Evolutionary conservation across 176 grass and related monocot genomes (phyloP).

Genomic region (Zizania latifolia): DNA sequence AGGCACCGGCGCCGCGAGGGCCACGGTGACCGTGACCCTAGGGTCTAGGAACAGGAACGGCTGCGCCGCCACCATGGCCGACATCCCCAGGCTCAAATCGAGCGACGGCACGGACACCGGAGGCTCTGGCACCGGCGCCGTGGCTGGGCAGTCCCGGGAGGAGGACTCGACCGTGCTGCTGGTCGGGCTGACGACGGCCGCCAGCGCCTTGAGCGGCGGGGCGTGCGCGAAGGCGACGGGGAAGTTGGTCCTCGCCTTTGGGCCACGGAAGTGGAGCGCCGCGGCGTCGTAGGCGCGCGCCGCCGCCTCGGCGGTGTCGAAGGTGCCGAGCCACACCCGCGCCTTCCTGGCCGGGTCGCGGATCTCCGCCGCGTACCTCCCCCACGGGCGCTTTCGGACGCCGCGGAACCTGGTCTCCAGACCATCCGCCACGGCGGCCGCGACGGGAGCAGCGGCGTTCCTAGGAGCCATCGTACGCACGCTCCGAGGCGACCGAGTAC

Average conservation of each 20-base stretch:
- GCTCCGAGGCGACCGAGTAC: too few species aligned
- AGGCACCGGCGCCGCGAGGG: conserved; percentile 13
- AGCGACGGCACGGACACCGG: conserved; percentile 21
- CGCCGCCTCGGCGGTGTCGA: conserved; percentile 80
- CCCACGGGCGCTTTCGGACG: conserved; percentile 85
- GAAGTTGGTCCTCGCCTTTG: conserved; percentile 87
- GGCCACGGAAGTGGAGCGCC: conserved; percentile 75
- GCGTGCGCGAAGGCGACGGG: conserved; percentile 27
- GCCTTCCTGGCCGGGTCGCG: conserved; percentile 69
- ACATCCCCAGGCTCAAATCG: conserved; percentile 40
- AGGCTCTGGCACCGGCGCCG: neutral
- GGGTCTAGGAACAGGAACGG: conserved; percentile 51
- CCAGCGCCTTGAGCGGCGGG: conserved; percentile 9
- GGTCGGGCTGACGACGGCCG: conserved; percentile 29
- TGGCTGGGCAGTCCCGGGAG: conserved; percentile 34
- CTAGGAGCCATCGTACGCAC: conserved; percentile 84
- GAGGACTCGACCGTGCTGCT: conserved; percentile 83
- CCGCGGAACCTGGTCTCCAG: conserved; percentile 76
- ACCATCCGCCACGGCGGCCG: too few species aligned
- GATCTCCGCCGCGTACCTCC: conserved; percentile 87
- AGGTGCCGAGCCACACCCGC: conserved; percentile 95
- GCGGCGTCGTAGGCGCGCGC: conserved; percentile 79
- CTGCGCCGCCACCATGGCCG: conserved; percentile 21
- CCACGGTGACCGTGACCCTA: conserved; percentile 45
- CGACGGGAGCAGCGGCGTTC: neutral